phyloP scores from a whole-genome alignment of 176 grass and related monocot genomes.

The Elymus sibiricus region DNA sequence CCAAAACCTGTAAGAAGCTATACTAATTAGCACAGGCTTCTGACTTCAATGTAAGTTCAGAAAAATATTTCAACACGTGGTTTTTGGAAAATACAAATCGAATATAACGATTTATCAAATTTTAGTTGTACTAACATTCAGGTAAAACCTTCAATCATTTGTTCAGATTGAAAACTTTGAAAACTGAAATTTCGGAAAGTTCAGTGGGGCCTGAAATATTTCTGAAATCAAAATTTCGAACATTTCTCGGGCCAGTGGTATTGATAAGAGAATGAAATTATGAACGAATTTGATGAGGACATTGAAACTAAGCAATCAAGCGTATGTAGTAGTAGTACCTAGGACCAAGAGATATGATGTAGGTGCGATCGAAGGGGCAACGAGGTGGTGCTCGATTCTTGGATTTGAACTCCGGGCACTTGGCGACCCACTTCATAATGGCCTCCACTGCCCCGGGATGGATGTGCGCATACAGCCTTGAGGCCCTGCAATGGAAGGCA shows the following conservation, averaged over 20 bases:
- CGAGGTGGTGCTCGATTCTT: not conserved
- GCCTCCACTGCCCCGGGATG: not conserved
- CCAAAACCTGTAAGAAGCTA: not conserved
- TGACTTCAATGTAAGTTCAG: not conserved
- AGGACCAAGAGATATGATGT: not conserved
- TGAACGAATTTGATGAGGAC: not conserved
- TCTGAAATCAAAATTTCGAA: not conserved
- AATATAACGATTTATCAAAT: not conserved
- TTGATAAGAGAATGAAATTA: not conserved
- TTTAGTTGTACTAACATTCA: not conserved
- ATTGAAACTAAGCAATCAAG: not conserved
- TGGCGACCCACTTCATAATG: not conserved
- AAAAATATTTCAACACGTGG: not conserved
- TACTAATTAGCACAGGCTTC: not conserved
- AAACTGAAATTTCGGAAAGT: not conserved
- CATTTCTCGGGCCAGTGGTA: not conserved
- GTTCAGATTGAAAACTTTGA: not conserved
- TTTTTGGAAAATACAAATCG: not conserved
- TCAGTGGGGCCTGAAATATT: not conserved
- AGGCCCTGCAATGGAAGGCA: not conserved
- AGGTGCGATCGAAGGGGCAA: not conserved
- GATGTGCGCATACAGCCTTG: not conserved
- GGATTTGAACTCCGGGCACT: not conserved
- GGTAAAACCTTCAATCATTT: not conserved
- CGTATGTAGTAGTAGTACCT: not conserved